Conservation (phyloP, 371 early-diverging fungal genomes). For the Amoeboaphelidium occidentale region DNA sequence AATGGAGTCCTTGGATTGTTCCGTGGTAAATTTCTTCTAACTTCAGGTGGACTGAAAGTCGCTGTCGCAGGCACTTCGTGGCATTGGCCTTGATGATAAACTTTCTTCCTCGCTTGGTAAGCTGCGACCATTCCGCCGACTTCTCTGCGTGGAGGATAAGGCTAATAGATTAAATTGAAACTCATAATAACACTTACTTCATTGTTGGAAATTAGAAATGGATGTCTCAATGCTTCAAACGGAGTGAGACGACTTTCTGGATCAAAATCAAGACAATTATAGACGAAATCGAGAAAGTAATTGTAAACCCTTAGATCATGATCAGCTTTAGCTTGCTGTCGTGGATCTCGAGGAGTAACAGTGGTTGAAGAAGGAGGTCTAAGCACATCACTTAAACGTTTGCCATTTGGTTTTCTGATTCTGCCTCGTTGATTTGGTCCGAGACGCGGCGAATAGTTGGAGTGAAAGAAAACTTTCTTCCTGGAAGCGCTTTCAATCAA, state of each 20-base stretch:
- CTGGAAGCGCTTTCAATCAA: conserved; percentile 49
- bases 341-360: background rate
- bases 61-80: too few relatives aligned
- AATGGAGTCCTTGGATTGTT: too few relatives aligned
- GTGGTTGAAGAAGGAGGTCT: conserved; percentile 4
- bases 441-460: conserved; percentile 34
- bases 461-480: conserved; percentile 58
- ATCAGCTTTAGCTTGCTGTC: background rate
- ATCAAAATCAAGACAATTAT: conserved; percentile 63
- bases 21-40: too few relatives aligned
- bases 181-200: too few relatives aligned
- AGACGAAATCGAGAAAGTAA: conserved; percentile 58
- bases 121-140: too few relatives aligned
- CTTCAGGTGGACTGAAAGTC: too few relatives aligned
- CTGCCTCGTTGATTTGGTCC: conserved; percentile 67
- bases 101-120: too few relatives aligned
- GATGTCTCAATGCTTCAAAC: conserved; percentile 34
- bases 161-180: too few relatives aligned
- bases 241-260: conserved; percentile 72
- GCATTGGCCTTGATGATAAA: too few relatives aligned
- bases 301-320: conserved; percentile 24
- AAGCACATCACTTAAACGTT: conserved; percentile 39
- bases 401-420: conserved; percentile 47
- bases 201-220: too few relatives aligned
- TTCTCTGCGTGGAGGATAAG: too few relatives aligned